phyloP scores from a whole-genome alignment of 108 stramenopile species.

The Aurantiochytrium sp. region DNA sequence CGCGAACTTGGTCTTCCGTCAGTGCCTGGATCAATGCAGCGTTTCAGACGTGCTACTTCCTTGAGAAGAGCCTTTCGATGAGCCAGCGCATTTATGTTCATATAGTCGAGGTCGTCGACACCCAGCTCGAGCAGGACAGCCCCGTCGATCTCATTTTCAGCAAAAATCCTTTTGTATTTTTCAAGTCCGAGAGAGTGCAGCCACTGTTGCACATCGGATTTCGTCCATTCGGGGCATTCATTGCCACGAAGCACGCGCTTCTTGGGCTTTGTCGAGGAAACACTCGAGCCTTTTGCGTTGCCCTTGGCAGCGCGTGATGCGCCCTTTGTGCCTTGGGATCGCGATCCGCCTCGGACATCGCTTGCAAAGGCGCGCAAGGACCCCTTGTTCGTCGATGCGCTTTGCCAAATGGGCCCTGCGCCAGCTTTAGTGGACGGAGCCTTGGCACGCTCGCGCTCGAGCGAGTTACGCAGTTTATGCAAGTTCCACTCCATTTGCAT shows the following conservation, averaged over 20 bases:
- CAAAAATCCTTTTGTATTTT: not conserved
- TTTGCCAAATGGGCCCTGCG: not conserved
- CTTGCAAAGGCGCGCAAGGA: not conserved
- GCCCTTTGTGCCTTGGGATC: not conserved
- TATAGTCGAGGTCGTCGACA: not conserved
- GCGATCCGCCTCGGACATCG: not conserved
- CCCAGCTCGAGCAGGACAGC: not conserved
- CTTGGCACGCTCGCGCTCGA: not conserved
- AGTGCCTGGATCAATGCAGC: not conserved
- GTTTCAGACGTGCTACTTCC: not conserved
- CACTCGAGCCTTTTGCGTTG: not conserved
- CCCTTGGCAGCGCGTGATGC: not conserved
- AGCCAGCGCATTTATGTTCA: not conserved
- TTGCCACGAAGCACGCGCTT: not conserved
- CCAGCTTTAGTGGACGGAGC: not conserved
- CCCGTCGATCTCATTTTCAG: constrained; percentile 3
- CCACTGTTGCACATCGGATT: not conserved
- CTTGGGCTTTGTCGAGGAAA: not conserved
- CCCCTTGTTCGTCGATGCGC: not conserved
- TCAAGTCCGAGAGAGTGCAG: not conserved
- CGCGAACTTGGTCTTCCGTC: not conserved
- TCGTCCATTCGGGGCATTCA: not conserved
- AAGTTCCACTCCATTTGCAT: not conserved
- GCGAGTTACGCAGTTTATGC: not conserved
- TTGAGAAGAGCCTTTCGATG: not conserved